Evolutionary conservation across 2,329 filamentous ascomycete genomes (phyloP).

Genomic region (Cordyceps tenuipes): DNA sequence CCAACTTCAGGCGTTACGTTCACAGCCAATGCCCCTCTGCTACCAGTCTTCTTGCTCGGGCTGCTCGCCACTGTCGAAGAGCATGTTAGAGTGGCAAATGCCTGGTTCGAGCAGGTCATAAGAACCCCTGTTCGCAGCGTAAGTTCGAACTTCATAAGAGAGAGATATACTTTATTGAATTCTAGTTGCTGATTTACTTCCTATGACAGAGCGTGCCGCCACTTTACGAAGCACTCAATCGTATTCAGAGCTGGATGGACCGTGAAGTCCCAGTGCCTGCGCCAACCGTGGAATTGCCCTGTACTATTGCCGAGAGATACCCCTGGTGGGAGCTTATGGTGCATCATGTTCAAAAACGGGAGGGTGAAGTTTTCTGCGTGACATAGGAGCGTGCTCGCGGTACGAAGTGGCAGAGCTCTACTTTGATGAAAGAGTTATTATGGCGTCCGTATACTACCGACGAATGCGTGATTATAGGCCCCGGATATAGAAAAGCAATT

Average conservation of each 20-base stretch:
- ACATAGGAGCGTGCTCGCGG: conserved; percentile 20
- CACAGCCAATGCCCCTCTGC: conserved; percentile 33
- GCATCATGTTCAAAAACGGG: conserved; percentile 21
- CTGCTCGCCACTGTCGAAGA: conserved; percentile 23
- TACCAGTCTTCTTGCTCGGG: conserved; percentile 33
- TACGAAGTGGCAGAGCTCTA: background rate
- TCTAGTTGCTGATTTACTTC: conserved; percentile 11
- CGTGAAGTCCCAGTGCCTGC: conserved; percentile 17
- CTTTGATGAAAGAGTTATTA: background rate
- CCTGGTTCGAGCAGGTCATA: conserved; percentile 31
- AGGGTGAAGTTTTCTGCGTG: conserved; percentile 29
- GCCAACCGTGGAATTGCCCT: conserved; percentile 13
- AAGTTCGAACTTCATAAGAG: conserved; percentile 16
- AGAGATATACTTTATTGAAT: background rate
- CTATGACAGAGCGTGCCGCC: conserved; percentile 31
- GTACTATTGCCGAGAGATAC: conserved; percentile 21
- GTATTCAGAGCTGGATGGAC: conserved; percentile 30
- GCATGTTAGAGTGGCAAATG: conserved; percentile 22
- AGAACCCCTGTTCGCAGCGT: conserved; percentile 31
- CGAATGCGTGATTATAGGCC: background rate
- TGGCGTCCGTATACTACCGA: background rate
- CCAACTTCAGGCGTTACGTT: conserved; percentile 32
- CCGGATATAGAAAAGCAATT: background rate
- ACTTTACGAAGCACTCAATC: conserved; percentile 24
- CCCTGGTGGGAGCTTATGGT: conserved; percentile 35